These are phyloP conservation scores for Cladobotryum mycophilum DNA, from an alignment of 2,329 filamentous ascomycete species.

Conservation along the genomic window DNA sequence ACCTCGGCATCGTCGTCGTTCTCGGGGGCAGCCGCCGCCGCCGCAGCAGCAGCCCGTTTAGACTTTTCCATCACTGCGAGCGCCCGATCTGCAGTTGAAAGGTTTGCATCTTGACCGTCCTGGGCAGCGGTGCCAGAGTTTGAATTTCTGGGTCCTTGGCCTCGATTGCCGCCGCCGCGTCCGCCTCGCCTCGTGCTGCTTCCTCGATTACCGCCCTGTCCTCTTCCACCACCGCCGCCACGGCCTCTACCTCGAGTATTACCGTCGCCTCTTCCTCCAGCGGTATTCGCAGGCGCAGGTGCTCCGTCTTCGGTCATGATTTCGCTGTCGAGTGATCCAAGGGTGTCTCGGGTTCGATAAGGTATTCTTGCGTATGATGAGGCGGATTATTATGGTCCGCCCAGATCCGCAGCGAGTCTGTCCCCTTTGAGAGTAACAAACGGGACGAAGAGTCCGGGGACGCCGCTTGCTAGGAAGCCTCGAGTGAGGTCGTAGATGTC, in stretches of 20 bases:
- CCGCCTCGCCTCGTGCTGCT: constrained; percentile 27
- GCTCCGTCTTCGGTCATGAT: constrained; percentile 6
- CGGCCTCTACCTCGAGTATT: constrained; percentile 35
- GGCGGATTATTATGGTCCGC: no score
- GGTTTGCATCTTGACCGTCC: no score
- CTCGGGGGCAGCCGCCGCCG: constrained; percentile 23
- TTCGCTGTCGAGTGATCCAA: no score
- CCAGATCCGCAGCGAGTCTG: no score
- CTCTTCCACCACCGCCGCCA: constrained; percentile 33
- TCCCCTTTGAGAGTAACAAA: no score
- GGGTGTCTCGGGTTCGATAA: no score
- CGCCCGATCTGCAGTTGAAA: not conserved
- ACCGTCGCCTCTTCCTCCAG: constrained; percentile 24
- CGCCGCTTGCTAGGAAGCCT: no score
- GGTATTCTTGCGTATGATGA: no score
- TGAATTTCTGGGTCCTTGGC: constrained; percentile 17
- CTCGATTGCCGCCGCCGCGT: constrained; percentile 22
- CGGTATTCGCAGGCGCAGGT: constrained; percentile 4
- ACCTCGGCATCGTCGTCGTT: constrained; percentile 66
- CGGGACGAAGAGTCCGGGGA: no score
- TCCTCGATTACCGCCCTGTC: constrained; percentile 24
- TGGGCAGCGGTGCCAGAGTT: constrained; percentile 22
- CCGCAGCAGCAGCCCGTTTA: constrained; percentile 23
- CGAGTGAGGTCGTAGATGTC: no score
- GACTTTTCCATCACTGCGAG: constrained; percentile 25